Evolutionary conservation across 1,139 yeast genomes (phyloP), one percentile per base, ranked within the genome.

Genomic region (Scheffersomyces segobiensis): DNA sequence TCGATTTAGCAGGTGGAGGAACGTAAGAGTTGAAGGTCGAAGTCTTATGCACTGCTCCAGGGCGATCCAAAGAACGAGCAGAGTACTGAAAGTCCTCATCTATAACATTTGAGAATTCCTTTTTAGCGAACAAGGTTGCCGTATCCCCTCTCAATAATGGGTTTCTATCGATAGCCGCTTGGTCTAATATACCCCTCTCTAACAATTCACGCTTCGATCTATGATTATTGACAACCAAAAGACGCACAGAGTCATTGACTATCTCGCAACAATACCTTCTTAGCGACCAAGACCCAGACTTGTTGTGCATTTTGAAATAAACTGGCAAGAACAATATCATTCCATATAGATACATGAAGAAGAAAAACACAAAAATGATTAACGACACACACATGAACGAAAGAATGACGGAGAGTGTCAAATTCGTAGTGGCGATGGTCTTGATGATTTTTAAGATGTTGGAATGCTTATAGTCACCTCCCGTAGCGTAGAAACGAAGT

Each of bases 301-400:
- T 68, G 49, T 77, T 68, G 20, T 60, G 58, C 39, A 88, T 70
- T 60, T 80, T 83, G 58, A 80, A 75, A 61, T 80, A 81, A 12
- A 89, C 81, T 1, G 90, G 91, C 5, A 86, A 67, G 53, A 84
- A 82, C 61, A 84, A 77, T 3, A 86, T 51, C 65, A 88, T 66
- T 0, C 93, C 96, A 59, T 85, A 66, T 26, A 83, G 65, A 63
- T 91, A 84, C 67, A 83, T 82, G 59, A 85, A 72, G 60, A 91
- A 83, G 77, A 89, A 89, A 58, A 89, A 74, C 17, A 87, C 79
- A 93, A 93, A 92, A 65, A 92, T 81, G n/a, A 84, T 72, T 65
- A 91, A 83, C 3, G 97, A 90, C 60, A 89, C 80, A 54, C 89
- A 79, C 93, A 91, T 91, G 65, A 90, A 82, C 42, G 92, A 84